A percentile compares a stretch with the other conserved stretches of the same genome.
phyloP scores from a whole-genome alignment of 129 eudicot genomes.

The Helianthus annuus region HanXRQr2.0-SUNRISE NC_035448.2:181575961-181576460 shows the following conservation, averaged over 20 bases:
- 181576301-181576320: slow-evolving; percentile 59
- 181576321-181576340: slow-evolving; percentile 74
- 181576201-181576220: slow-evolving; percentile 67
- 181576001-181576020: slow-evolving; percentile 48
- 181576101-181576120: slow-evolving; percentile 43
- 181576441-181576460: background rate
- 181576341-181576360: slow-evolving; percentile 50
- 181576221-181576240: background rate
- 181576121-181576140: slow-evolving; percentile 53
- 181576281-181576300: slow-evolving; percentile 39
- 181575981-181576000: slow-evolving; percentile 48
- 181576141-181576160: slow-evolving; percentile 58
- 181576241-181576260: background rate
- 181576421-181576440: slow-evolving; percentile 57
- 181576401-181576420: slow-evolving; percentile 44
- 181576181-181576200: slow-evolving; percentile 57
- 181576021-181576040: slow-evolving; percentile 51
- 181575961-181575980: slow-evolving; percentile 57
- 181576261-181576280: background rate
- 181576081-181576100: slow-evolving; percentile 39
- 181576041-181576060: slow-evolving; percentile 58
- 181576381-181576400: slow-evolving; percentile 70
- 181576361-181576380: slow-evolving; percentile 52
- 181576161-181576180: slow-evolving; percentile 70
- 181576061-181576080: slow-evolving; percentile 41